phyloP scores from a whole-genome alignment of 2,329 filamentous ascomycete genomes.

The Thielaviopsis cerberus region DNA sequence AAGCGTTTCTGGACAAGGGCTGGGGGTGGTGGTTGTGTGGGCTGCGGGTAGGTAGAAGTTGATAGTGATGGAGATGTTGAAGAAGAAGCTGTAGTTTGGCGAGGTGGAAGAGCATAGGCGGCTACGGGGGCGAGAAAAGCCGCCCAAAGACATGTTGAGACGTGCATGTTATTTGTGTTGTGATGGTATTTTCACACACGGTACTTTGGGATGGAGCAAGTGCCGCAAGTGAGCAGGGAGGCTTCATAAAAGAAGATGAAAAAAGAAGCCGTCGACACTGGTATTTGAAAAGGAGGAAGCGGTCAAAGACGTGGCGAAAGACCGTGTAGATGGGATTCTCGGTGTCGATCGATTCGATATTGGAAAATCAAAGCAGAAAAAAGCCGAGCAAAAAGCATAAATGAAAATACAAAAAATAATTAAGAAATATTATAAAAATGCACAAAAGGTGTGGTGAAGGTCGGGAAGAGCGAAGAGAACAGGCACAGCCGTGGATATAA shows the following conservation, averaged over 20 bases:
- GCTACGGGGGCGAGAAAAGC: slow-evolving; percentile 18
- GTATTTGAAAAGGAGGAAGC: background rate
- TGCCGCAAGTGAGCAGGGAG: background rate
- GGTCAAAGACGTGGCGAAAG: background rate
- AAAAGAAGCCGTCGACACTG: no score
- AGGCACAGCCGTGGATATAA: background rate
- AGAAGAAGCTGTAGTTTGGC: slow-evolving; percentile 18
- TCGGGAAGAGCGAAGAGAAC: background rate
- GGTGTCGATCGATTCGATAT: background rate
- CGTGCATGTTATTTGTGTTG: slow-evolving; percentile 17
- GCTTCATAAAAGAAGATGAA: background rate
- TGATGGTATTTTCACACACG: slow-evolving; percentile 12
- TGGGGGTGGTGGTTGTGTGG: slow-evolving; percentile 24
- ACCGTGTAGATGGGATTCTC: background rate
- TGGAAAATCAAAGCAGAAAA: background rate
- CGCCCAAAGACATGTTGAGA: slow-evolving; percentile 20
- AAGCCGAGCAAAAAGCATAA: background rate
- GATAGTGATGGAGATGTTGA: slow-evolving; percentile 14
- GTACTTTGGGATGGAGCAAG: background rate
- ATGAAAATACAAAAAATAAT: background rate
- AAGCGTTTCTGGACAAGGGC: slow-evolving; percentile 68
- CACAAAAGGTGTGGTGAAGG: background rate
- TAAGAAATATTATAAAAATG: background rate
- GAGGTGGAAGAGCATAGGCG: slow-evolving; percentile 23
- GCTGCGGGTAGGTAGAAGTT: slow-evolving; percentile 18